Evolutionary conservation across 306 rosid genomes (phyloP).

Genomic region (Argentina anserina): DNA sequence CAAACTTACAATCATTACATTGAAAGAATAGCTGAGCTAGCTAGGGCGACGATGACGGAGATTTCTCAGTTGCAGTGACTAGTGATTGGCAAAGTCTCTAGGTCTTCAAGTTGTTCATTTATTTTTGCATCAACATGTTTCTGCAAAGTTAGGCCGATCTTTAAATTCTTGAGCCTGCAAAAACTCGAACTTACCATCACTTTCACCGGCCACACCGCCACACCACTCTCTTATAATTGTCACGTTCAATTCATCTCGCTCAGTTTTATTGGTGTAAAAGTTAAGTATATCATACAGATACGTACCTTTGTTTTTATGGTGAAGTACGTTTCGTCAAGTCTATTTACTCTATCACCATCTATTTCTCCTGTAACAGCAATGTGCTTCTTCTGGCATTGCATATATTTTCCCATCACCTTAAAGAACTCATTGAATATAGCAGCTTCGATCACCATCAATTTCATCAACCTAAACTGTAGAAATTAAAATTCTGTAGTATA

Average conservation of each 20-base stretch:
- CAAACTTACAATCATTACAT: neutral
- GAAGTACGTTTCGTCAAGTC: neutral
- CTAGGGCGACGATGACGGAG: neutral
- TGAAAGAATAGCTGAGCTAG: neutral
- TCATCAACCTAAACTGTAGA: neutral
- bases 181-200: neutral
- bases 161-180: neutral
- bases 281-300: neutral
- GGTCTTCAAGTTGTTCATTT: slow-evolving; percentile 18
- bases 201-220: neutral
- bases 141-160: slow-evolving; percentile 10
- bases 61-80: neutral
- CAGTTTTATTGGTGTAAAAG: neutral
- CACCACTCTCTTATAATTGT: neutral
- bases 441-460: slow-evolving; percentile 17
- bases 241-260: neutral
- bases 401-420: neutral
- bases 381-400: neutral
- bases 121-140: slow-evolving; percentile 21
- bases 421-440: slow-evolving; percentile 7
- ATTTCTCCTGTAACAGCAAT: neutral
- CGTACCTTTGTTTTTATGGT: neutral
- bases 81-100: slow-evolving; percentile 31
- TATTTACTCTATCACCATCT: neutral
- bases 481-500: neutral